Conservation (phyloP, 2,329 filamentous ascomycete species). For the Incumbomyces lentus region DNA sequence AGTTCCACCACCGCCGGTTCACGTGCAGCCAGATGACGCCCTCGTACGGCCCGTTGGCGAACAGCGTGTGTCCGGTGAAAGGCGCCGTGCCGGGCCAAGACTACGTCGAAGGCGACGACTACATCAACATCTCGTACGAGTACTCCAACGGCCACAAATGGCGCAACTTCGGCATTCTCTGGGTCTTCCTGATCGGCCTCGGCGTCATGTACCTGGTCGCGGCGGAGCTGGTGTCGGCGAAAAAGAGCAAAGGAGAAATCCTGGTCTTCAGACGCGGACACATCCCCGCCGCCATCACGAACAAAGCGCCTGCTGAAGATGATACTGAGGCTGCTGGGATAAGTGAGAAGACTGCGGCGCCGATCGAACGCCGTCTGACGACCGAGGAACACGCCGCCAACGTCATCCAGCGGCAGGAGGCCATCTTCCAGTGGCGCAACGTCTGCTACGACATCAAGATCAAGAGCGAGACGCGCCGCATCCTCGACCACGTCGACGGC, state of each 20-base stretch:
- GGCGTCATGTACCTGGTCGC: conserved; percentile 23
- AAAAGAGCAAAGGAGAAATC: conserved; percentile 30
- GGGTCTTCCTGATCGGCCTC: conserved; percentile 55
- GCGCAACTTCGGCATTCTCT: conserved; percentile 60
- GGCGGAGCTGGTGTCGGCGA: conserved; percentile 24
- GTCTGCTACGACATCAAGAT: conserved; percentile 77
- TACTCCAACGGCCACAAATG: conserved; percentile 52
- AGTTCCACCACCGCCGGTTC: conserved; percentile 49
- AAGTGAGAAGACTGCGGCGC: conserved; percentile 15
- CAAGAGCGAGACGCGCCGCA: conserved; percentile 62
- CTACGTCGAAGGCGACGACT: conserved; percentile 49
- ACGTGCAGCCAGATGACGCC: conserved; percentile 43
- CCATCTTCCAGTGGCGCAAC: conserved; percentile 71
- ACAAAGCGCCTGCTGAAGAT: conserved; percentile 10
- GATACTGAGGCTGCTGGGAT: conserved; percentile 23
- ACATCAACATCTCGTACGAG: conserved; percentile 44
- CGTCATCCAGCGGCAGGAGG: conserved; percentile 54
- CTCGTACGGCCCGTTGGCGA: conserved; percentile 44
- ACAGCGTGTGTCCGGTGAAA: conserved; percentile 53
- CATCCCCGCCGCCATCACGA: conserved; percentile 12
- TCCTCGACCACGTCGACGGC: conserved; percentile 77
- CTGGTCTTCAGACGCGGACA: conserved; percentile 24
- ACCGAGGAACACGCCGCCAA: conserved; percentile 21
- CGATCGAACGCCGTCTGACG: conserved; percentile 24
- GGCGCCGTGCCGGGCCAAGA: conserved; percentile 47